Base-by-base conservation (phyloP, 768 basidiomycete species). In the Boletus reticuloceps region DNA sequence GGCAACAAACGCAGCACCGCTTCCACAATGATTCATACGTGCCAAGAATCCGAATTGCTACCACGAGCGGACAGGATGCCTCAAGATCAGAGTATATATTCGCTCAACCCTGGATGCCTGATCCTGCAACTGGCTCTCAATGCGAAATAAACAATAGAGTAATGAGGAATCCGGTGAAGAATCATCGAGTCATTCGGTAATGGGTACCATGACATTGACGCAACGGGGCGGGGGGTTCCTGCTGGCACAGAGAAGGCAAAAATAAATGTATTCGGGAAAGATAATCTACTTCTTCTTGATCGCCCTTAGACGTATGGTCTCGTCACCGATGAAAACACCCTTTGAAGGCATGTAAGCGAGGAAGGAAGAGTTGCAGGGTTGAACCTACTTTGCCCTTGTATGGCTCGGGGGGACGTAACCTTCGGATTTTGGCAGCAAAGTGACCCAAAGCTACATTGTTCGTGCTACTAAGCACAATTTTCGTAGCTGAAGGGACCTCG, bases 261-360 rank as follows among this genome's bases (percentile, higher is more conserved):
- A 29, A 20, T 13, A 40, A 39, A 50, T 56, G 34, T 50, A 59
- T 58, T 53, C 43, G 7, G n/a, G 45, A n/a, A 40, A 47, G 20
- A 43, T 54, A 62, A 46, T 72, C 81, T 91, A 97, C 78, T 97
- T 97, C 83, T 96, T 98, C 79, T 94, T 95, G 55, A 94, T 86
- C 58, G 85, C 84, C 76, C 91, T 97, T 58, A 97, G 87, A 67
- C 88, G 83, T 65, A 98, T 88, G 50, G 86, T 88, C 72, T 99
- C 96, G 64, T 85, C 81, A n/a, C 91, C 94, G 50, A 98, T 83
- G 64, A 98, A 96, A 56, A 98, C 86, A 59, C 95, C 95, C 91
- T 98, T 59, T 17, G 20, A 54, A 31, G 29, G 47, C 44, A 53
- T 42, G 27, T 54, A 38, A 58, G 57, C n/a, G 22, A 42, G 37